phyloP scores from a whole-genome alignment of 1,284 basidiomycete genomes.

The Coriolopsis trogii region DNA sequence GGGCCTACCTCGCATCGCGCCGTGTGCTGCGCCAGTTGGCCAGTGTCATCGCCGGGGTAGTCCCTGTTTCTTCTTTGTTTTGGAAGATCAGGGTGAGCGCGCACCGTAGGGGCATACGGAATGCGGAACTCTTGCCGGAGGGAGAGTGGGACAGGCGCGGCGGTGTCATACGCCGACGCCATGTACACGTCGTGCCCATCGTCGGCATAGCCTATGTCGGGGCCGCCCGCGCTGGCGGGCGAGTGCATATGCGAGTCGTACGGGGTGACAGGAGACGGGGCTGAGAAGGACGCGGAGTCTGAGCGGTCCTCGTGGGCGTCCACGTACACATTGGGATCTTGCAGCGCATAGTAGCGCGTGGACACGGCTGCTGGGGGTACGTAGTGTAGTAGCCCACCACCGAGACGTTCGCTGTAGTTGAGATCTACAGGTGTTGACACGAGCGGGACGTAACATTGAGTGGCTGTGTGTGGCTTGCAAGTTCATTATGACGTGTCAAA shows the following conservation, averaged over 20 bases:
- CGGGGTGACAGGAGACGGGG: not conserved
- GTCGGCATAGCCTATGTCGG: too few relatives aligned
- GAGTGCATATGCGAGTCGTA: not conserved
- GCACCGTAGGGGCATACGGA: constrained; percentile 7
- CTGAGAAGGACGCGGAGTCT: not conserved
- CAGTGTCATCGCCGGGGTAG: constrained; percentile 26
- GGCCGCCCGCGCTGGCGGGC: not conserved
- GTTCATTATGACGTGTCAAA: not conserved
- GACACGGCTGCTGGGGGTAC: constrained; percentile 21
- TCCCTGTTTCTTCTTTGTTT: constrained; percentile 33
- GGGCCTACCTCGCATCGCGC: constrained; percentile 25
- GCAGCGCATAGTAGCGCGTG: constrained; percentile 21
- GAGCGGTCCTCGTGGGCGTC: not conserved
- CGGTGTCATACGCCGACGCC: not conserved
- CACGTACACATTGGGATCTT: constrained; percentile 17
- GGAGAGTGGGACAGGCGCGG: not conserved
- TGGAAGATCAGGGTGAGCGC: constrained; percentile 24
- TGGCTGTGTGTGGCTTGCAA: not conserved
- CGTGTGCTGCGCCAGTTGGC: constrained; percentile 22
- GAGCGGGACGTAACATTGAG: not conserved
- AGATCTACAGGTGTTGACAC: not conserved
- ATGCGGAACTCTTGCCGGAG: not conserved
- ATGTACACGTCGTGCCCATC: too few relatives aligned
- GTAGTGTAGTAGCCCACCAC: constrained; percentile 14
- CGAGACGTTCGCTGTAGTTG: not conserved